These are phyloP conservation scores for Blastobotrys buckinghamii DNA, from an alignment of 1,139 yeast species.

Conservation along the genomic window DNA sequence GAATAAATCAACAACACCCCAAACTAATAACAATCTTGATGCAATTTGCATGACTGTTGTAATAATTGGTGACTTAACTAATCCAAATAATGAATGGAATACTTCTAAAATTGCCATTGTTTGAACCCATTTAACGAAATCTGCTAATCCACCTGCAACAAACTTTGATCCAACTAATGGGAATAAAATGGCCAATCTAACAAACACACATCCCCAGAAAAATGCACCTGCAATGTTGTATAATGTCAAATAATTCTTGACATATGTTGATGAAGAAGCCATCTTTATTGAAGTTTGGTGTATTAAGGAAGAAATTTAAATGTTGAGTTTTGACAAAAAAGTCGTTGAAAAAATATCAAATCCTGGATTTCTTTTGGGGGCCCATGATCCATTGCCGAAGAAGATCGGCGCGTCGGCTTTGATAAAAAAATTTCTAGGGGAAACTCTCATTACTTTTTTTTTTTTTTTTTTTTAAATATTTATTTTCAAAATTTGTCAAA, in stretches of 20 bases:
- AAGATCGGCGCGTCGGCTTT: background rate
- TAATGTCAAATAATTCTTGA: slow-evolving; percentile 31
- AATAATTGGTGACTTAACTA: slow-evolving; percentile 76
- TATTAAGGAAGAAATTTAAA: too few relatives aligned
- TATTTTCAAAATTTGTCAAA: too few relatives aligned
- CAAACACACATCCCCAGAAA: slow-evolving; percentile 59
- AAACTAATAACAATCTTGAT: slow-evolving; percentile 74
- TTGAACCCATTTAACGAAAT: slow-evolving; percentile 64
- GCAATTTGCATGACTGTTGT: slow-evolving; percentile 85
- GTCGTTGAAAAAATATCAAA: too few relatives aligned
- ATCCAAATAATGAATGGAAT: slow-evolving; percentile 63
- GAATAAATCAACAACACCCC: slow-evolving; percentile 71
- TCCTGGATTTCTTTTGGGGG: too few relatives aligned
- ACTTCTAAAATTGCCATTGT: slow-evolving; percentile 80
- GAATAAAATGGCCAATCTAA: slow-evolving; percentile 32
- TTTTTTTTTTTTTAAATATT: slow-evolving; percentile 3
- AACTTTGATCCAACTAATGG: slow-evolving; percentile 42
- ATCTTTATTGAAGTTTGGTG: background rate
- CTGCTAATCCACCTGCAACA: slow-evolving; percentile 52
- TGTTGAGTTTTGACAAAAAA: too few relatives aligned
- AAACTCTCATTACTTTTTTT: background rate
- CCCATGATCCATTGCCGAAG: too few relatives aligned
- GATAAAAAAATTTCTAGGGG: background rate
- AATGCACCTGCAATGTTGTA: slow-evolving; percentile 66
- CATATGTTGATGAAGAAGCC: background rate